These are phyloP conservation scores for Solanum megistacrolobum DNA, from an alignment of 257 asterid species.

Conservation along the genomic window DNA sequence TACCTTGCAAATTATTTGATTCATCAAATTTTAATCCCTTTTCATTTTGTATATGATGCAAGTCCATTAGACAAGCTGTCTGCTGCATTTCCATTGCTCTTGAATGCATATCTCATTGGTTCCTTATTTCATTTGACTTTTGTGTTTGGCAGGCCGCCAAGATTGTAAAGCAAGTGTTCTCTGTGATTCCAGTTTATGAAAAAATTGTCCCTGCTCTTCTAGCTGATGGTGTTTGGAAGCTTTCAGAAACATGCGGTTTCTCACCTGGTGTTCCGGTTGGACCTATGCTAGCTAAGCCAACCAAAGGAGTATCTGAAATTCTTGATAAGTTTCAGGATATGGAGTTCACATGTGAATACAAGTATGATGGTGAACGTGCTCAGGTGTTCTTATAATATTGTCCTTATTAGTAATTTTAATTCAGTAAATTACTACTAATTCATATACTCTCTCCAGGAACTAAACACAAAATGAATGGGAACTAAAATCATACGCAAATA, in stretches of 20 bases:
- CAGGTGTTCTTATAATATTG: conserved; percentile 44
- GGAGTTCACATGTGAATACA: conserved; percentile 95
- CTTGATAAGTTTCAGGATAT: conserved; percentile 83
- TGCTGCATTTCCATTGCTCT: background rate
- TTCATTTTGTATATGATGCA: background rate
- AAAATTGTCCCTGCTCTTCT: conserved; percentile 78
- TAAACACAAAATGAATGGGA: background rate
- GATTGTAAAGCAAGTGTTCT: conserved; percentile 79
- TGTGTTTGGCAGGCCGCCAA: conserved; percentile 69
- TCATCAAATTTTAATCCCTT: background rate
- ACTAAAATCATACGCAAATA: background rate
- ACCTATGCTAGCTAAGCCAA: conserved; percentile 97
- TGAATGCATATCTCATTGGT: background rate
- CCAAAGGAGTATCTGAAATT: conserved; percentile 91
- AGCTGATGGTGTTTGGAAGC: conserved; percentile 88
- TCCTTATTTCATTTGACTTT: background rate
- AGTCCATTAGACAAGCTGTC: background rate
- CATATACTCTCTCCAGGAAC: background rate
- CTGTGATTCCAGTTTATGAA: conserved; percentile 86
- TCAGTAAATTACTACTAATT: background rate
- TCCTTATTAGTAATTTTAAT: background rate
- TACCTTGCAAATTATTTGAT: background rate
- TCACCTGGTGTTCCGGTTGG: conserved; percentile 93
- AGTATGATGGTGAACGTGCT: conserved; percentile 98
- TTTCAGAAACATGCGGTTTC: conserved; percentile 65